These are phyloP conservation scores for Aspergillus nanangensis DNA, from an alignment of 495 filamentous ascomycete species.

Conservation along the genomic window DNA sequence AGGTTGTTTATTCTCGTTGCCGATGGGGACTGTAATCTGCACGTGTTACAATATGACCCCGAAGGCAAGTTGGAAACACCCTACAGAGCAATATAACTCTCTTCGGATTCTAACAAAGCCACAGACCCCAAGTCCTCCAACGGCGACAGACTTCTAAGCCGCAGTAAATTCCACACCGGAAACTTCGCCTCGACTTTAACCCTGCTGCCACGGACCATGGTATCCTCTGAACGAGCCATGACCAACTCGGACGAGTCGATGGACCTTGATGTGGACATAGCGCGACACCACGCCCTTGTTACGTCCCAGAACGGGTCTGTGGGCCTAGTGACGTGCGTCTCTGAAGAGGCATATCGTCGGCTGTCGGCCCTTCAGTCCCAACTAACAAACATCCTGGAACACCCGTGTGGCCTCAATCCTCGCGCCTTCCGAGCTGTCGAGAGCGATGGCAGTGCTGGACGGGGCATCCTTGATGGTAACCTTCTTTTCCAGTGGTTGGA, in stretches of 20 bases:
- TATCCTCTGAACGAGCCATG: conserved; percentile 37
- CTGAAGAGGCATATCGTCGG: conserved; percentile 77
- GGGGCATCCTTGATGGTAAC: conserved; percentile 60
- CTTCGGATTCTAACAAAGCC: neutral
- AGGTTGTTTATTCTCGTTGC: conserved; percentile 78
- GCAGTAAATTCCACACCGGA: conserved; percentile 81
- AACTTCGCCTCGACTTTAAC: conserved; percentile 69
- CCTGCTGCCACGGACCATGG: conserved; percentile 63
- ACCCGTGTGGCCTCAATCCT: conserved; percentile 76
- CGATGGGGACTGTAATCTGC: conserved; percentile 80
- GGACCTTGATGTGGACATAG: conserved; percentile 26
- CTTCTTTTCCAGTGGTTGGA: conserved; percentile 63
- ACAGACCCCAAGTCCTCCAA: conserved; percentile 89
- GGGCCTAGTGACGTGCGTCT: conserved; percentile 69
- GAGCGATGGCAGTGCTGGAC: conserved; percentile 43
- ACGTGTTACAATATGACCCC: conserved; percentile 89
- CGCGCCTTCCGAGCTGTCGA: conserved; percentile 62
- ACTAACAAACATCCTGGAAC: conserved; percentile 68
- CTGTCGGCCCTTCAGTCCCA: conserved; percentile 79
- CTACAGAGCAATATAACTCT: neutral
- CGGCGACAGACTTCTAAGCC: conserved; percentile 80
- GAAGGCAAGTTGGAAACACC: conserved; percentile 52
- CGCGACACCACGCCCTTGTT: conserved; percentile 58
- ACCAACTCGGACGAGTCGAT: conserved; percentile 30
- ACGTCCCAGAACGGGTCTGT: conserved; percentile 70